Evolutionary conservation across 1,139 yeast genomes (phyloP), one percentile per base, ranked within the genome.

Genomic region (Candida frijolesensis): DNA sequence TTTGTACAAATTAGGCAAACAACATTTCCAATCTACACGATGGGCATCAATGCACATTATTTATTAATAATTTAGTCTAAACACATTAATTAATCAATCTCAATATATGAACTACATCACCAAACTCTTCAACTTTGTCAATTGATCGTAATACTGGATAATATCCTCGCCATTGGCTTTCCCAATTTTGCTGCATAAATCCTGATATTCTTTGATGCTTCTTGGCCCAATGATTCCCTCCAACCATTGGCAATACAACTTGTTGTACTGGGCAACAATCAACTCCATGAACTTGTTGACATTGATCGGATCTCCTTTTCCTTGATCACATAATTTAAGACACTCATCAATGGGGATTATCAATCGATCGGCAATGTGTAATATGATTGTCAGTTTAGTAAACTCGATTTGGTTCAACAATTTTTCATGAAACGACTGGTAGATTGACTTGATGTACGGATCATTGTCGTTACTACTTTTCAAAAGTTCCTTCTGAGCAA

Each of bases 281-380:
- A 54, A 51, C 15, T 56, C 57, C 51, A 54, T 53, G 46, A 56
- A 56, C 42, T 47, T 43, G 32, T 48, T 44, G 2, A 56, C 35
- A 41, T 53, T 42, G 18, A 44, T 41, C 4, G 45, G 40, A 25
- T 46, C 51, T 3, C 50, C 55, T 16, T 41, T 41, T 1, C 55
- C 54, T 15, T 38, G 45, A 9, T 46, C 42, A 42, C 51, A 48
- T n/a, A 54, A 29, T 18, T 44, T 44, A 4, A 56, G 38, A 44
- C 56, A 54, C 41, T 56, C 50, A 27, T 53, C 53, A n/a, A 56
- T 54, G 5, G 58, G 58, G 11, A 45, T 38, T 12, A 56, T 48
- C 29, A 56, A 50, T 22, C 46, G 44, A 19, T 51, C 51, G 3
- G 44, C 46, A 30, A 56, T 50, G 29, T 51, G 57, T 18, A 44